These are phyloP conservation scores for Eucalyptus curtisii DNA, from an alignment of 345 rosid genomes.

Conservation along the genomic window DNA sequence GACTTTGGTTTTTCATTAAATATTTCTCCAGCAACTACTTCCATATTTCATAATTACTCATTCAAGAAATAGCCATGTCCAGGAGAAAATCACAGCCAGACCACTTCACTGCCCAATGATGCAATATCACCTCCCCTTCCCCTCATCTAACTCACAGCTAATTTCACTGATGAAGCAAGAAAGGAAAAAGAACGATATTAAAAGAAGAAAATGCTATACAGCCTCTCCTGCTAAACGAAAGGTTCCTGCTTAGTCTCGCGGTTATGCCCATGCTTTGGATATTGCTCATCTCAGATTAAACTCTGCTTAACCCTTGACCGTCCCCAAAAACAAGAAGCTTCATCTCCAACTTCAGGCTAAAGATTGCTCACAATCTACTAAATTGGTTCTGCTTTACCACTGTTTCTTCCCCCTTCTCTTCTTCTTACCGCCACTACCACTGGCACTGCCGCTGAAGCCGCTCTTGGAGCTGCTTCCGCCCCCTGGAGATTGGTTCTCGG, in stretches of 20 bases:
- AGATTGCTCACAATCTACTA: not conserved
- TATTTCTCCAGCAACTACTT: not conserved
- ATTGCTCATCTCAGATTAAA: not conserved
- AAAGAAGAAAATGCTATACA: slow-evolving; percentile 5
- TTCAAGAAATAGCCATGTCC: not conserved
- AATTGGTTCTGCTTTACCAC: slow-evolving; percentile 29
- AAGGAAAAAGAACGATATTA: not conserved
- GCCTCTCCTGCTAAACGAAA: not conserved
- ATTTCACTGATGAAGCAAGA: not conserved
- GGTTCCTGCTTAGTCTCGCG: not conserved
- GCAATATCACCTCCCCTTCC: not conserved
- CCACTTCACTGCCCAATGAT: not conserved
- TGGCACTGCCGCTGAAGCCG: slow-evolving; percentile 6
- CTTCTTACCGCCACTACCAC: slow-evolving; percentile 27
- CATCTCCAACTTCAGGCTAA: not conserved
- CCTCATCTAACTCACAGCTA: not conserved
- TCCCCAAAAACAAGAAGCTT: not conserved
- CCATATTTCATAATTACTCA: not conserved
- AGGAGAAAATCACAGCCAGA: not conserved
- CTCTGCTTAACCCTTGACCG: not conserved
- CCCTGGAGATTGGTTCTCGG: slow-evolving; percentile 16
- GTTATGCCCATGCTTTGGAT: not conserved
- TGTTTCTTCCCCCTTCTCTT: slow-evolving; percentile 83
- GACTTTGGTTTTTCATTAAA: not conserved
- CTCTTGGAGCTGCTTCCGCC: slow-evolving; percentile 26